phyloP scores from a whole-genome alignment of 169 alveolate genomes.

The Eimeria acervulina region DNA sequence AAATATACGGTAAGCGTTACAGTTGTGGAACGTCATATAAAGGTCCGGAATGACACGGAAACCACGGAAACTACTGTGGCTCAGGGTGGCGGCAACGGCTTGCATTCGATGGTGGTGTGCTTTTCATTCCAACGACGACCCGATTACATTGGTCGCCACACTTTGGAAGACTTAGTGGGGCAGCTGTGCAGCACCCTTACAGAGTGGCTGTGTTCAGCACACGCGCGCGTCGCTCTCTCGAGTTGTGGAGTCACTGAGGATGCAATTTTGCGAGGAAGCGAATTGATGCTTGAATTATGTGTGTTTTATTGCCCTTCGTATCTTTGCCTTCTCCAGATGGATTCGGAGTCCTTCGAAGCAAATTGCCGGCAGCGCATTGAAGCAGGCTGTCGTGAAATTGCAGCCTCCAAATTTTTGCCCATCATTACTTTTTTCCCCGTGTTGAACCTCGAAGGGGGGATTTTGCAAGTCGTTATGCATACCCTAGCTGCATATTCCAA shows the following conservation, averaged over 20 bases:
- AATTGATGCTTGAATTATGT: slow-evolving; percentile 24
- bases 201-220: not conserved
- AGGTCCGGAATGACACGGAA: not conserved
- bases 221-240: not conserved
- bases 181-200: slow-evolving; percentile 15
- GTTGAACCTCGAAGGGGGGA: not conserved
- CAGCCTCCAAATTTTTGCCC: slow-evolving; percentile 1
- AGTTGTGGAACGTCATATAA: not conserved
- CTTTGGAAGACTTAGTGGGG: not conserved
- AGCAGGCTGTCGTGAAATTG: slow-evolving; percentile 16
- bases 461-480: not conserved
- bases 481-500: not conserved
- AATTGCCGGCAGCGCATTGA: slow-evolving; percentile 9
- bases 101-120: slow-evolving; percentile 3
- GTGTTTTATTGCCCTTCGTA: slow-evolving; percentile 54
- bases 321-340: not conserved
- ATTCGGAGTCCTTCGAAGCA: slow-evolving; percentile 24
- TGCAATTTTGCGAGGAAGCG: not conserved
- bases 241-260: not conserved
- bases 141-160: not conserved
- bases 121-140: slow-evolving; percentile 6
- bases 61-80: not conserved
- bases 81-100: not conserved
- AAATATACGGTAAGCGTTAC: slow-evolving; percentile 8
- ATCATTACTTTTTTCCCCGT: slow-evolving; percentile 43